These are phyloP conservation scores for Tetragonia tetragonoides DNA, from an alignment of 148 eudicot species.

Conservation along the genomic window DNA sequence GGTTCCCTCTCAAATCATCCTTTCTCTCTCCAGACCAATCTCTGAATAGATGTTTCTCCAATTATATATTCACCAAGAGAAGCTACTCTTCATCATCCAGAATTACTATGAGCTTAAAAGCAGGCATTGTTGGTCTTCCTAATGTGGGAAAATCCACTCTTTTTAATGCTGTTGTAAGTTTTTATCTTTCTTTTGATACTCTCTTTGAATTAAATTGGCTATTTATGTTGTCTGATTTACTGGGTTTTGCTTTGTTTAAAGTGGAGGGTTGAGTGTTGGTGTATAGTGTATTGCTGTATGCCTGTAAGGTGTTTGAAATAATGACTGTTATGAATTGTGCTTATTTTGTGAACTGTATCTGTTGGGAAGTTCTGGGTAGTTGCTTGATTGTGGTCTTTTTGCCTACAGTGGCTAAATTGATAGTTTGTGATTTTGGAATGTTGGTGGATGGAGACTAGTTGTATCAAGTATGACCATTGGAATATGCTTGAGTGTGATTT, in stretches of 20 bases:
- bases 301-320: slow-evolving; percentile 24
- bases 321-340: not conserved
- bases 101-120: slow-evolving; percentile 85
- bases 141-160: slow-evolving; percentile 98
- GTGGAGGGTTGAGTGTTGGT: not conserved
- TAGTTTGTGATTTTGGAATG: not conserved
- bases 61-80: slow-evolving; percentile 25
- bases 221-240: not conserved
- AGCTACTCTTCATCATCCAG: slow-evolving; percentile 46
- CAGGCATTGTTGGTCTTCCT: slow-evolving; percentile 97
- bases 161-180: slow-evolving; percentile 93
- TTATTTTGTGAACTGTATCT: not conserved
- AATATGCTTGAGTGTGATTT: not conserved
- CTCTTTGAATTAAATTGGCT: not conserved
- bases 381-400: not conserved
- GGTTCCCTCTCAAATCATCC: slow-evolving; percentile 46
- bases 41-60: slow-evolving; percentile 16
- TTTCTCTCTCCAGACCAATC: slow-evolving; percentile 23
- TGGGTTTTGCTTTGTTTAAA: not conserved
- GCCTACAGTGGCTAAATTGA: not conserved
- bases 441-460: slow-evolving; percentile 1
- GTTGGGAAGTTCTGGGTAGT: not conserved
- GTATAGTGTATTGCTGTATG: slow-evolving; percentile 3
- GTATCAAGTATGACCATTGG: not conserved
- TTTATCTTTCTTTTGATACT: not conserved